These are phyloP conservation scores for Platanus orientalis DNA, from an alignment of 164 flowering plant genomes.

Conservation along the genomic window DNA sequence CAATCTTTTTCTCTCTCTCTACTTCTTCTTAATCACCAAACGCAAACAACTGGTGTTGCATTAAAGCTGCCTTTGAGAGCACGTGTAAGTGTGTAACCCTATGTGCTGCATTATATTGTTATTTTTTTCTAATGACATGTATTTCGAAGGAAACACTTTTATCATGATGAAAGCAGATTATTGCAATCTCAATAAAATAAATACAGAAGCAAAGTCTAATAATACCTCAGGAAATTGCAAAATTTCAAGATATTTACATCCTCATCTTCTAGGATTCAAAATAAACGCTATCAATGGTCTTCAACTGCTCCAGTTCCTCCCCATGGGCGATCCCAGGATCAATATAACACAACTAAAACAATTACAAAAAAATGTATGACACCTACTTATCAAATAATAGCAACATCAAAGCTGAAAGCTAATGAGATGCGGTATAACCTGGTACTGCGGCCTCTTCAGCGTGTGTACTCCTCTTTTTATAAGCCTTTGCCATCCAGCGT, in stretches of 20 bases:
- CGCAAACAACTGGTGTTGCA: too few species aligned
- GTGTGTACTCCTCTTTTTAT: conserved; percentile 87
- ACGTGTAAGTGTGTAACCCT: too few species aligned
- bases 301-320: conserved; percentile 67
- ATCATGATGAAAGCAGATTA: too few species aligned
- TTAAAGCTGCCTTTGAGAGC: too few species aligned
- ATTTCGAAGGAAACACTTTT: too few species aligned
- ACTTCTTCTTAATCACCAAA: too few species aligned
- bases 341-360: conserved; percentile 62
- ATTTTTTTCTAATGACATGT: too few species aligned
- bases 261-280: conserved; percentile 31
- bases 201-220: not conserved
- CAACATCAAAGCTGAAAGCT: not conserved
- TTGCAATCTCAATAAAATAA: not conserved
- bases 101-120: too few species aligned
- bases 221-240: conserved; percentile 1
- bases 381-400: not conserved
- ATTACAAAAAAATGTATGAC: not conserved
- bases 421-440: conserved; percentile 40
- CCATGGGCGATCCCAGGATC: conserved; percentile 62
- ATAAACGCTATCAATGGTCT: conserved; percentile 51
- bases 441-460: conserved; percentile 75
- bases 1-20: too few species aligned
- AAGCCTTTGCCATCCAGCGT: conserved; percentile 71
- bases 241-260: conserved; percentile 1